Evolutionary conservation across 2,329 filamentous ascomycete genomes (phyloP), one percentile per base, ranked within the genome.

Genomic region (Aspergillus niger): DNA sequence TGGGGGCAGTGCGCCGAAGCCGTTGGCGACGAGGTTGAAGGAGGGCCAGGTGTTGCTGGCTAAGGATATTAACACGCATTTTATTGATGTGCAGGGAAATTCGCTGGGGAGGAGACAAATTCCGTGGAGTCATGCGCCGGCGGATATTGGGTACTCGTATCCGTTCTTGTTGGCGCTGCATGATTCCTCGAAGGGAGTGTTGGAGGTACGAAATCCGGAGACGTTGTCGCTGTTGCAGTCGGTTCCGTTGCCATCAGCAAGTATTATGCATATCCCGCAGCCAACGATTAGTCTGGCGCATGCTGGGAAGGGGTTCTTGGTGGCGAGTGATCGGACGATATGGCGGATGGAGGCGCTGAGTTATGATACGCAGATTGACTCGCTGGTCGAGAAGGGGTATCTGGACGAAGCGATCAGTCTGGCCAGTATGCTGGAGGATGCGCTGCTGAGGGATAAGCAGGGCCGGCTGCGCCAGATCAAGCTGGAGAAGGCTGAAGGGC

Each of bases 341-440:
- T 99, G 95, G 95, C 90, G 95, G 68, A 98, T 99, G 95, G 91
- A 89, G 64, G 91, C 94, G 3, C 87, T 93, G 39, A 90, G 93
- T 66, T 99, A 99, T 72, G 91, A 97, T 73, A 87, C 88, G 2
- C 95, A 99, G 72, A 87, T 98, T 22, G 86, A 92, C 61, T 87
- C 95, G 65, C 83, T 99, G 26, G 87, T 96, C 1, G 84, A 88
- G 20, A 86, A 85, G 61, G 86, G 84, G 8, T 85, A 86, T 62
- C 91, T 93, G 57, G 94, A 99, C 69, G 96, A 99, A 77, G 94
- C 94, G 0, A 90, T 98, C 63, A 97, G 92, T 70, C 80, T 99
- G 8, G 81, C 98, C 6, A 84, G 85, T 52, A 92, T 97, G 87
- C 85, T 99, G 0, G 95, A 99, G 77, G 94, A 97, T 76, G 96